Base-by-base conservation (phyloP, 139 green algal species). In the Asterochloris erici region DNA sequence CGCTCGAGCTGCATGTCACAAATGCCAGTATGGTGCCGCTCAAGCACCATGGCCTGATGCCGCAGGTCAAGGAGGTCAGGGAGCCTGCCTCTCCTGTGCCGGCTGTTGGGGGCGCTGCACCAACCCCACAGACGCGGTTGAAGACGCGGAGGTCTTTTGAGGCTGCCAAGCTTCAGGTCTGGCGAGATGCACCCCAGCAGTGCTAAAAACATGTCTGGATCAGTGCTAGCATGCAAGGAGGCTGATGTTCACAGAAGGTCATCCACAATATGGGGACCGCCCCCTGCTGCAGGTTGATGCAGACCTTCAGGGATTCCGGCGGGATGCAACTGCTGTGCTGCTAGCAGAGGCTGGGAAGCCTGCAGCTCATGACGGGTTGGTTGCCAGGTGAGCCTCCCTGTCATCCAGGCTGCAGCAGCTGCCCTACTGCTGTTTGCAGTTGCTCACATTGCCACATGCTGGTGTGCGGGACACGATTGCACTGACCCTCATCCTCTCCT, bases 151-250 rank as follows among this genome's bases (percentile, higher is more conserved):
- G 76, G 38, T 80, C 82, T 24, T 91, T 91, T 83, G 64, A 85
- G 66, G 26, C 73, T 16, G 88, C 88, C 76, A 91, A 91, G 77
- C 63, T 75, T 2, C 86, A 91, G 84, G 88, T 91, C 28, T 12
- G 26, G 15, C 24, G 6, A 54, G 38, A 54, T 54, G 38, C 38
- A 54, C 6, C 38, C 38, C 38, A 54, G 6, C 38, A 54, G 4
- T 10, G 38, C 38, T 54, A 6, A 54, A 54, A 54, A 54, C 38
- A 6, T 54, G 38, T 2, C 38, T 54, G 6, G 2, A 6, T 54
- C 38, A 54, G 38, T 54, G 38, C 38, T 6, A 54, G 38, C 38
- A 54, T 54, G 38, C 6, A 6, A 54, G 38, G 38, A 10, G 38
- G 4, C 38, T 54, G 38, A 54, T 54, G 38, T 54, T 54, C 38